These are phyloP conservation scores for Emericellopsis cladophorae DNA, from an alignment of 2,329 filamentous ascomycete genomes.

Conservation along the genomic window DNA sequence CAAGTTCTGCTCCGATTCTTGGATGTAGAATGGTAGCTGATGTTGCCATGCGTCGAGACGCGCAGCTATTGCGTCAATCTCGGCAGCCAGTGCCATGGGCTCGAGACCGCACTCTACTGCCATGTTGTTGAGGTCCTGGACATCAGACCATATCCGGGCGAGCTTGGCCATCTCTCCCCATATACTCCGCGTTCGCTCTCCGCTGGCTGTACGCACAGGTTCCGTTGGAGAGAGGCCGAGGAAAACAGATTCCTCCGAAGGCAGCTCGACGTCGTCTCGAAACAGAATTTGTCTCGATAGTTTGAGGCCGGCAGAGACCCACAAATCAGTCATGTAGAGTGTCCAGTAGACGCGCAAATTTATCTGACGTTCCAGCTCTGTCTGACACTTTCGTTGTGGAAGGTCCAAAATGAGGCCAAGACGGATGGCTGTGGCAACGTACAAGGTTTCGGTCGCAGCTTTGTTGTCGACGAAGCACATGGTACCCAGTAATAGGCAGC, in stretches of 20 bases:
- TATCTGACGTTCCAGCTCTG: slow-evolving; percentile 2
- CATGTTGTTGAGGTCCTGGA: slow-evolving; percentile 3
- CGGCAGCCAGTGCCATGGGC: not conserved
- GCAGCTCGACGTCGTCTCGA: slow-evolving; percentile 1
- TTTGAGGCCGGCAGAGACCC: slow-evolving; percentile 1
- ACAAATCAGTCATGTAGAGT: slow-evolving; percentile 4
- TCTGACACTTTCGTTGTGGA: not conserved
- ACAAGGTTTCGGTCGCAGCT: slow-evolving; percentile 1
- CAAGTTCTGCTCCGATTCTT: not conserved
- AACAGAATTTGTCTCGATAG: slow-evolving; percentile 1
- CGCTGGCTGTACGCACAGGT: too few relatives aligned
- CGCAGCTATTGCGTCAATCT: not conserved
- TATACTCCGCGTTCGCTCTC: not conserved
- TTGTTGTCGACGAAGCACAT: slow-evolving; percentile 1
- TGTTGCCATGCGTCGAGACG: not conserved
- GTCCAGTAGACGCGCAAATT: slow-evolving; percentile 4
- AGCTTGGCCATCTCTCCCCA: slow-evolving; percentile 4
- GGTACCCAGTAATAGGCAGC: slow-evolving; percentile 2
- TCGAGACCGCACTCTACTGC: slow-evolving; percentile 1
- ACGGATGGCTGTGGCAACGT: slow-evolving; percentile 1
- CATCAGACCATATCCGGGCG: slow-evolving; percentile 2
- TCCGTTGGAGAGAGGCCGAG: not conserved
- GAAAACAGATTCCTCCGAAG: slow-evolving; percentile 1
- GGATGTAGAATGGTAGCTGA: not conserved
- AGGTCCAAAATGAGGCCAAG: slow-evolving; percentile 2